phyloP scores from a whole-genome alignment of 345 rosid species.

The Reutealis trisperma region DNA sequence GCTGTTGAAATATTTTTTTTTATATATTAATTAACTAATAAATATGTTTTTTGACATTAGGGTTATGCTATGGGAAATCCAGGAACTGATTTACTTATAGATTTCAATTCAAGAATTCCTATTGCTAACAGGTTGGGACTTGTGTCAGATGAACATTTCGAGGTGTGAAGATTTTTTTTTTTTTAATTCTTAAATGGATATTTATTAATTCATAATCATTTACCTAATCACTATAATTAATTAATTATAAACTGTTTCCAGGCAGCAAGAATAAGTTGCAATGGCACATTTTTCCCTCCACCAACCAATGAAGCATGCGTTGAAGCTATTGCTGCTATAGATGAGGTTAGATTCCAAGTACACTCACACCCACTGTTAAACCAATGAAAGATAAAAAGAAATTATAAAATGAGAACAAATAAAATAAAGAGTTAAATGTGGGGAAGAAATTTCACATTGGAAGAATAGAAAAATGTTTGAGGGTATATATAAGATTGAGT shows the following conservation, averaged over 20 bases:
- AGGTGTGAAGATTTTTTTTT: neutral
- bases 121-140: neutral
- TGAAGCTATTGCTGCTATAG: neutral
- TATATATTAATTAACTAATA: no score
- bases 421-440: no score
- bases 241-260: neutral
- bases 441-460: no score
- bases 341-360: neutral
- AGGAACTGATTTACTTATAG: neutral
- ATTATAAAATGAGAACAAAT: no score
- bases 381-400: no score
- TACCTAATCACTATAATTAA: no score
- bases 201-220: no score
- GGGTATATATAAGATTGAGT: no score
- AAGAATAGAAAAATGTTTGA: no score
- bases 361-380: no score
- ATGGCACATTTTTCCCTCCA: neutral
- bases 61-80: constrained; percentile 3
- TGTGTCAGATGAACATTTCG: neutral
- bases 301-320: neutral
- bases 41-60: neutral
- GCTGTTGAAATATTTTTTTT: no score
- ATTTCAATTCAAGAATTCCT: neutral
- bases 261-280: neutral
- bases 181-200: neutral